Evolutionary conservation across 2,329 filamentous ascomycete genomes (phyloP).

Genomic region (Trichoderma koningii): DNA sequence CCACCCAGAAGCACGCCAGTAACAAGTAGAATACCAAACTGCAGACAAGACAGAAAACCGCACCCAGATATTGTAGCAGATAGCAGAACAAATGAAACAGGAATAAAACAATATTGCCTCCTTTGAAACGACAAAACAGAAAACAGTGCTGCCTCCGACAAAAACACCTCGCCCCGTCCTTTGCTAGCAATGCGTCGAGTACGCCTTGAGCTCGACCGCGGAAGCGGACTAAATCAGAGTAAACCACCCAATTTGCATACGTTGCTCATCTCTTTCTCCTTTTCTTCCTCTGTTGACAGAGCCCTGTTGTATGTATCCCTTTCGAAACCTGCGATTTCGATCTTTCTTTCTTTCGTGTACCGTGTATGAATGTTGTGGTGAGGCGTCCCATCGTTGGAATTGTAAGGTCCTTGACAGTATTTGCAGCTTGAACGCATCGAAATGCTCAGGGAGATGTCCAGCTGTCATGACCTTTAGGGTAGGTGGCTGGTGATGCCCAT

Average conservation of each 20-base stretch:
- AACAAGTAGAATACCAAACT: background rate
- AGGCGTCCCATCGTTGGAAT: background rate
- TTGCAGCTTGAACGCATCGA: background rate
- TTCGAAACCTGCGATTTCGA: background rate
- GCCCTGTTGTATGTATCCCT: background rate
- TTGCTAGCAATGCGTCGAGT: background rate
- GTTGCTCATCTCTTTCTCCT: background rate
- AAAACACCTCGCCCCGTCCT: background rate
- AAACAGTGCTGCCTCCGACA: slow-evolving; percentile 11
- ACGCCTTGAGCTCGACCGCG: background rate
- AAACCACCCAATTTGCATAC: background rate
- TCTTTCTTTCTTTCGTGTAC: background rate
- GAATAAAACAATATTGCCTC: background rate
- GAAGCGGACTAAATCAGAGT: slow-evolving; percentile 1
- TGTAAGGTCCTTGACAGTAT: background rate
- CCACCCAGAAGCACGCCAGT: background rate
- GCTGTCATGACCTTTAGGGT: slow-evolving; percentile 39
- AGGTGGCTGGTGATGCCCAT: slow-evolving; percentile 49
- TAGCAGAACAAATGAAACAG: background rate
- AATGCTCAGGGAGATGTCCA: slow-evolving; percentile 9
- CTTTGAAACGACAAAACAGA: background rate
- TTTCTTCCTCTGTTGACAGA: too few species aligned
- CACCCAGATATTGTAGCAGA: background rate
- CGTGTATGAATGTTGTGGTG: background rate
- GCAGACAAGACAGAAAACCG: background rate